A percentile compares a stretch with the other conserved stretches of the same genome.
Evolutionary conservation across 2,329 filamentous ascomycete genomes (phyloP).

Genomic region (Cladorrhinum sp.): DNA sequence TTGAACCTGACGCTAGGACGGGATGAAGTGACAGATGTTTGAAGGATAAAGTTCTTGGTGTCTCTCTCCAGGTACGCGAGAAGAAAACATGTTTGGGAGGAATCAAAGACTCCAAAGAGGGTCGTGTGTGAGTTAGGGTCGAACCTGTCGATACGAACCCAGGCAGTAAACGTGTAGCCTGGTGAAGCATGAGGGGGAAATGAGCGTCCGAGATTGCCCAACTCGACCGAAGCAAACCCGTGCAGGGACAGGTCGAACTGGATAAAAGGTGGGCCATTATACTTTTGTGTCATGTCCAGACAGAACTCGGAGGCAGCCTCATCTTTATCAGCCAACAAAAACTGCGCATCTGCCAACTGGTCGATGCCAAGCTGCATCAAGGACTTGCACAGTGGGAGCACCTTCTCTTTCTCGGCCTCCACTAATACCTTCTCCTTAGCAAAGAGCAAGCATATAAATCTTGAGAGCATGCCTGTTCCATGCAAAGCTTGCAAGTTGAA

Average conservation of each 20-base stretch:
- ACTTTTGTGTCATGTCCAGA: constrained; percentile 68
- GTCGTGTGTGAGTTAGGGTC: constrained; percentile 86
- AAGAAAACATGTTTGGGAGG: constrained; percentile 87
- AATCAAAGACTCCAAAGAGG: constrained; percentile 91
- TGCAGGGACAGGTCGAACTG: constrained; percentile 89
- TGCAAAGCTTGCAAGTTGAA: constrained; percentile 72
- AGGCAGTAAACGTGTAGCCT: constrained; percentile 90
- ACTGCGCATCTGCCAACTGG: constrained; percentile 77
- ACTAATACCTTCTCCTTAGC: constrained; percentile 48
- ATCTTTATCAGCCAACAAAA: constrained; percentile 58
- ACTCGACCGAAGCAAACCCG: constrained; percentile 86
- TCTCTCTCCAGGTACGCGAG: constrained; percentile 92
- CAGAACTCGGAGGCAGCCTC: constrained; percentile 63
- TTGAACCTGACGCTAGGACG: constrained; percentile 93
- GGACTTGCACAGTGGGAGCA: constrained; percentile 65
- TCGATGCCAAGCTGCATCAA: constrained; percentile 75
- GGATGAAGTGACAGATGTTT: constrained; percentile 85
- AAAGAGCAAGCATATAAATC: constrained; percentile 63
- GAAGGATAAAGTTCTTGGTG: constrained; percentile 88
- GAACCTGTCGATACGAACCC: constrained; percentile 85
- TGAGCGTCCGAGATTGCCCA: constrained; percentile 76
- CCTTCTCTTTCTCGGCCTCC: constrained; percentile 53
- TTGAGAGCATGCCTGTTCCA: constrained; percentile 66
- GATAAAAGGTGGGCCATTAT: constrained; percentile 77
- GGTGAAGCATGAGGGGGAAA: constrained; percentile 77